A percentile compares a stretch with the other conserved stretches of the same genome.
Conservation (phyloP, 805 yeast species). For the Lipomyces japonicus region DNA sequence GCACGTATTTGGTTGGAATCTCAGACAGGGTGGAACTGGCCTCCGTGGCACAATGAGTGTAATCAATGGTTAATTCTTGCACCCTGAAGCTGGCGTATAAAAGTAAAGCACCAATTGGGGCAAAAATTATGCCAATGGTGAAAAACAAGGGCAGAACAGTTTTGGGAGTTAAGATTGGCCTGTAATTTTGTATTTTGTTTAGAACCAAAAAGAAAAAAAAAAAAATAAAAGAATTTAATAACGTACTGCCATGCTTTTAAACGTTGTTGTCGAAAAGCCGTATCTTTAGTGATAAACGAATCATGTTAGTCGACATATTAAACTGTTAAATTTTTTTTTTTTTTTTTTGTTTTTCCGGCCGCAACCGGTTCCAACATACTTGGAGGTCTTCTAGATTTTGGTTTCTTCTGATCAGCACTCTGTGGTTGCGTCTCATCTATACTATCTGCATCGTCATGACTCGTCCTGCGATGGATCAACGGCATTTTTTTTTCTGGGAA, state of each 20-base stretch:
- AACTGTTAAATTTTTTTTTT: not conserved
- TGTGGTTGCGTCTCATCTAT: constrained; percentile 24
- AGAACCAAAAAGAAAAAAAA: not conserved
- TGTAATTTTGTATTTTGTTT: not conserved
- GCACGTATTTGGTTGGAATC: constrained; percentile 59
- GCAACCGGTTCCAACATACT: constrained; percentile 30
- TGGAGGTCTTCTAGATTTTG: constrained; percentile 43
- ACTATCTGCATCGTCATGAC: constrained; percentile 22
- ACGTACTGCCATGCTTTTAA: constrained; percentile 59
- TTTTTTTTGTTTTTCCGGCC: no score
- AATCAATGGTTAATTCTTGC: constrained; percentile 69
- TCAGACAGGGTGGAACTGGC: constrained; percentile 47
- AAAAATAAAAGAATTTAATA: not conserved
- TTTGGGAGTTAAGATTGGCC: constrained; percentile 84
- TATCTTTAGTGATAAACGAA: constrained; percentile 28
- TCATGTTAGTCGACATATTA: not conserved
- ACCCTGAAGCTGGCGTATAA: constrained; percentile 72
- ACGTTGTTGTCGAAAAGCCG: constrained; percentile 52
- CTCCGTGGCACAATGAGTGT: constrained; percentile 59
- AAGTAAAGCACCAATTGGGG: constrained; percentile 87
- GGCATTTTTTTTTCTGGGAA: constrained; percentile 12
- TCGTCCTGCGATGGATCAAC: constrained; percentile 11
- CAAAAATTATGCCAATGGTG: constrained; percentile 69
- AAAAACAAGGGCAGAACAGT: constrained; percentile 83
- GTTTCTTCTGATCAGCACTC: constrained; percentile 33